Conservation (phyloP, 75 land plant species). For the Isoetes taiwanensis region DNA sequence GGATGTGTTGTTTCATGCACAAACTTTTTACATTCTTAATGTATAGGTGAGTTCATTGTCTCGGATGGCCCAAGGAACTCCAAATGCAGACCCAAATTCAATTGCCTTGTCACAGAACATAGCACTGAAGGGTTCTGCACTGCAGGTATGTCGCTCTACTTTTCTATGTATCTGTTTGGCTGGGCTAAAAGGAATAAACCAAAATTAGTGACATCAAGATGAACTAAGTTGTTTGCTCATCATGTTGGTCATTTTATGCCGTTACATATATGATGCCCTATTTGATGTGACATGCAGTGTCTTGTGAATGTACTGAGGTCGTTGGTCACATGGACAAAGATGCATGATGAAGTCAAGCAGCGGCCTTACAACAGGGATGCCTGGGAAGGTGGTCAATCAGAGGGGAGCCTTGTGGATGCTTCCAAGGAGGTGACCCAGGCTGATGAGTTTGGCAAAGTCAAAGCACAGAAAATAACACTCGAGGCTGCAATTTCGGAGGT, state of each 20-base stretch:
- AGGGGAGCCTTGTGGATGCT: conserved; percentile 2
- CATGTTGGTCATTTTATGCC: neutral
- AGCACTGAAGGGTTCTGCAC: conserved; percentile 57
- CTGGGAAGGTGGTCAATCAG: conserved; percentile 18
- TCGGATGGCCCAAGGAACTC: conserved; percentile 75
- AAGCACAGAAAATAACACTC: conserved; percentile 78
- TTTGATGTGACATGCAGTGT: conserved; percentile 26
- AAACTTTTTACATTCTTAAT: neutral
- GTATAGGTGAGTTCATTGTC: conserved; percentile 85
- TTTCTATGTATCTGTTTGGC: too few relatives aligned
- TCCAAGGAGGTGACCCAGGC: conserved; percentile 24
- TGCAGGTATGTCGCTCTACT: conserved; percentile 54
- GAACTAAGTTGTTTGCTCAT: too few relatives aligned
- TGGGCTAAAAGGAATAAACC: too few relatives aligned
- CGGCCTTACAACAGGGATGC: too few relatives aligned
- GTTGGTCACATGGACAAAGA: conserved; percentile 54
- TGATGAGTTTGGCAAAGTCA: conserved; percentile 63
- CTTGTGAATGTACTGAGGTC: conserved; percentile 62
- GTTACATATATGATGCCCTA: neutral
- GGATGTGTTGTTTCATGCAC: neutral
- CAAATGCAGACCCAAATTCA: conserved; percentile 57
- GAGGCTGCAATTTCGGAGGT: conserved; percentile 83
- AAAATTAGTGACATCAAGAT: too few relatives aligned
- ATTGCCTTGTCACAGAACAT: conserved; percentile 42
- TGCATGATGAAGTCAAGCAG: conserved; percentile 22